Evolutionary conservation across 768 basidiomycete genomes (phyloP).

Genomic region (Artomyces pyxidatus): DNA sequence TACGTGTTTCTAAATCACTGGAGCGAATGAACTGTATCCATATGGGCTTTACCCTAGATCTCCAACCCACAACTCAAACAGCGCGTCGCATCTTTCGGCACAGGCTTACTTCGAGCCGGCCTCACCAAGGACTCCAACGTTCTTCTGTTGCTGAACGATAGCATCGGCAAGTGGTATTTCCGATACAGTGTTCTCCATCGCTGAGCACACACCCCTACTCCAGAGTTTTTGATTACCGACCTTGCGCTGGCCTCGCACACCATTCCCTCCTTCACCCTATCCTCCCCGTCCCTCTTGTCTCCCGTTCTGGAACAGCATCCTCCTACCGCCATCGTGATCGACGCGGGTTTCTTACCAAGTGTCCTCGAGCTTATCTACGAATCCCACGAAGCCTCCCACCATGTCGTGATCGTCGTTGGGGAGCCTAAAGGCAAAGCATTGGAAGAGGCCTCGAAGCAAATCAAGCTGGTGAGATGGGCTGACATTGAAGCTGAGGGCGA

Average conservation of each 20-base stretch:
- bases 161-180: slow-evolving; percentile 58
- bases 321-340: slow-evolving; percentile 68
- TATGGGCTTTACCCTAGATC: no score
- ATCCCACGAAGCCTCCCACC: slow-evolving; percentile 34
- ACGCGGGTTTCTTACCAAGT: slow-evolving; percentile 54
- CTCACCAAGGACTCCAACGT: slow-evolving; percentile 57
- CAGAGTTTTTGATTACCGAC: slow-evolving; percentile 76
- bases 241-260: slow-evolving; percentile 68
- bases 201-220: not conserved
- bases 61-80: slow-evolving; percentile 65
- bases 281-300: slow-evolving; percentile 52
- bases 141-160: slow-evolving; percentile 70
- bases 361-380: slow-evolving; percentile 71
- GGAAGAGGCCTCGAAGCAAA: slow-evolving; percentile 40
- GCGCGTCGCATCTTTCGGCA: slow-evolving; percentile 64
- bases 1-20: no score
- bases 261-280: slow-evolving; percentile 59
- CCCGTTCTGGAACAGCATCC: slow-evolving; percentile 55
- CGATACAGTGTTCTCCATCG: no score
- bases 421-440: slow-evolving; percentile 40
- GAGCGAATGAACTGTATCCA: no score
- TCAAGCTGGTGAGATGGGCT: slow-evolving; percentile 55
- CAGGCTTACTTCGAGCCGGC: slow-evolving; percentile 53
- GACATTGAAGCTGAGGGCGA: slow-evolving; percentile 66
- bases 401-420: slow-evolving; percentile 67